These are phyloP conservation scores for Dactylellina drechsleri DNA, from an alignment of 2,329 filamentous ascomycete genomes.

Conservation along the genomic window DNA sequence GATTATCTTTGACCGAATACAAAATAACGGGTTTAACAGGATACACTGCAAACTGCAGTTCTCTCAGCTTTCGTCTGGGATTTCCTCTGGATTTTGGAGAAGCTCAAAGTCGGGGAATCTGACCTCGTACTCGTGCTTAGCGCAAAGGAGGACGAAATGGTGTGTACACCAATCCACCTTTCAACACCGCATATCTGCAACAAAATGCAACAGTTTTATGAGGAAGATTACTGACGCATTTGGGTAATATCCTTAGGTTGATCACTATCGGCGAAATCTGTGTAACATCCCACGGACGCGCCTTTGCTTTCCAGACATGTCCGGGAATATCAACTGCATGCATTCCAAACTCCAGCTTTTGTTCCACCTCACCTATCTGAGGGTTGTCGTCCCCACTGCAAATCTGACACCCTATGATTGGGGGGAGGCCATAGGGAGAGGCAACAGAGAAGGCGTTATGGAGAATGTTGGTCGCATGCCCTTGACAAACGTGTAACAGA, in stretches of 20 bases:
- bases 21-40: constrained; percentile 52
- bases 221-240: constrained; percentile 38
- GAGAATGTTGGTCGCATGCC: constrained; percentile 73
- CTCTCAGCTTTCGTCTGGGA: constrained; percentile 91
- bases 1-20: too few relatives aligned
- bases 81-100: constrained; percentile 78
- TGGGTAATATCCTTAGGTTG: constrained; percentile 59
- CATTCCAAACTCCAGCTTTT: constrained; percentile 94
- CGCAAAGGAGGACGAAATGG: constrained; percentile 65
- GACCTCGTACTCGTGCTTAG: constrained; percentile 71
- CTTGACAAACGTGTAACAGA: constrained; percentile 46
- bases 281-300: constrained; percentile 68
- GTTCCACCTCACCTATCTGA: constrained; percentile 77
- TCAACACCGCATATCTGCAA: constrained; percentile 20
- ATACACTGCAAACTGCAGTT: constrained; percentile 77
- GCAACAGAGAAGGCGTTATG: constrained; percentile 70
- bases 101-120: constrained; percentile 70
- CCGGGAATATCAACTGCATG: constrained; percentile 77
- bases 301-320: constrained; percentile 84
- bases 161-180: constrained; percentile 58
- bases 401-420: constrained; percentile 89
- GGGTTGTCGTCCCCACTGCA: constrained; percentile 85
- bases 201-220: constrained; percentile 28
- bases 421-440: constrained; percentile 71
- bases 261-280: constrained; percentile 62